Conservation (phyloP, 2,329 filamentous ascomycete genomes). For the Kalmusia sp. region DNA sequence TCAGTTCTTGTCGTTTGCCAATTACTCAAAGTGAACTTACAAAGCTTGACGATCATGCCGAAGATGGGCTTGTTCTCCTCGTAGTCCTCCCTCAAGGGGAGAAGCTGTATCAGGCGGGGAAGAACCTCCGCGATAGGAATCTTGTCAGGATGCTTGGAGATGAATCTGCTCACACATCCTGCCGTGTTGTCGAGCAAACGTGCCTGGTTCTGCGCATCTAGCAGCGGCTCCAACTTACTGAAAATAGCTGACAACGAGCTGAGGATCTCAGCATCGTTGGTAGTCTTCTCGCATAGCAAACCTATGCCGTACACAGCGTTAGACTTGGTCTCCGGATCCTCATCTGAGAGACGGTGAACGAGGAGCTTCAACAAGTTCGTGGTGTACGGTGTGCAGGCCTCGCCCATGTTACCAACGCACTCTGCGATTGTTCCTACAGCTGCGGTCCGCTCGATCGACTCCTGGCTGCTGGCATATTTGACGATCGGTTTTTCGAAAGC, state of each 20-base stretch:
- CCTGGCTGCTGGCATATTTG: constrained; percentile 85
- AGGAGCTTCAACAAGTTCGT: constrained; percentile 77
- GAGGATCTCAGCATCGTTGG: constrained; percentile 74
- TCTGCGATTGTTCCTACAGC: constrained; percentile 93
- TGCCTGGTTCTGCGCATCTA: constrained; percentile 78
- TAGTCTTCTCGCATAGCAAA: constrained; percentile 81
- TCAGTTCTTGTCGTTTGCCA: constrained; percentile 8
- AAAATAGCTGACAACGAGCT: constrained; percentile 80
- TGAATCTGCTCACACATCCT: constrained; percentile 91
- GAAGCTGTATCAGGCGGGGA: constrained; percentile 76
- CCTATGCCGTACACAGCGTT: constrained; percentile 94
- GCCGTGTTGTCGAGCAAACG: constrained; percentile 92
- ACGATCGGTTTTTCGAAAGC: constrained; percentile 92
- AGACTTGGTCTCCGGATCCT: constrained; percentile 90
- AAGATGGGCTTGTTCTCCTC: constrained; percentile 97
- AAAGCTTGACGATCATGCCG: constrained; percentile 87
- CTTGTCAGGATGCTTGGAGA: constrained; percentile 82
- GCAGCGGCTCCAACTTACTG: constrained; percentile 82
- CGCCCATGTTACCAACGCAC: constrained; percentile 83
- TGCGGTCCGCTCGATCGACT: constrained; percentile 85
- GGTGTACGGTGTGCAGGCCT: constrained; percentile 82
- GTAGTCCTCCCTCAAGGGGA: constrained; percentile 91
- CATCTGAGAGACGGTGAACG: constrained; percentile 84
- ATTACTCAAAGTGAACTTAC: constrained; percentile 55
- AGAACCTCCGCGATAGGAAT: constrained; percentile 84